Percentiles rank a stretch among this genome's conserved stretches.
Conservation (phyloP, 2,329 filamentous ascomycete species). For the Alternaria dauci region DNA sequence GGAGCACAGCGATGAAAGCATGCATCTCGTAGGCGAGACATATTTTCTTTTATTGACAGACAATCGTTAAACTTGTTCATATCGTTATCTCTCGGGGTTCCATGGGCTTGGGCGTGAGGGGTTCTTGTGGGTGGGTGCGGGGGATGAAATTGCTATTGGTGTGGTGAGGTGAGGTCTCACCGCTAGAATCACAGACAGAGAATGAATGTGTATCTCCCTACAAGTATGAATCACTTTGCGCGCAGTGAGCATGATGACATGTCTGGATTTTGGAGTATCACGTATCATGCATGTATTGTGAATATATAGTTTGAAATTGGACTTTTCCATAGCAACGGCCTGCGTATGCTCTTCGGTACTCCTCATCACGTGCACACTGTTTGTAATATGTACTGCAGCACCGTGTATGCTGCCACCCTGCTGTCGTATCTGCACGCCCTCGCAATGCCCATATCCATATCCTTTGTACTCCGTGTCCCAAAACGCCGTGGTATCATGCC, state of each 20-base stretch:
- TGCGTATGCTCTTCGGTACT: background rate
- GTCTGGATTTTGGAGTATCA: background rate
- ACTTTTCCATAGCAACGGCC: background rate
- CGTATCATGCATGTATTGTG: background rate
- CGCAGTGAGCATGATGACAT: background rate
- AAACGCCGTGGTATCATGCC: background rate
- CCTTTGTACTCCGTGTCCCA: background rate
- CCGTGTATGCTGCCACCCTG: no score
- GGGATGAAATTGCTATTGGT: constrained; percentile 6
- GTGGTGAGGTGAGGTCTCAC: background rate
- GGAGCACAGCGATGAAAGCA: constrained; percentile 6
- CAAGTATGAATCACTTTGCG: no score
- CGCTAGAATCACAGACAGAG: background rate
- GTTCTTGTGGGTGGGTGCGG: background rate
- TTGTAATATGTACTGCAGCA: no score
- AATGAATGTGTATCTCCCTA: background rate
- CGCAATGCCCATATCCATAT: no score
- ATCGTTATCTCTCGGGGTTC: background rate
- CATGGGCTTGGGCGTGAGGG: background rate
- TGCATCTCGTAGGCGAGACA: constrained; percentile 12
- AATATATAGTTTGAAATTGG: background rate
- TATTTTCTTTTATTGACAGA: constrained; percentile 5
- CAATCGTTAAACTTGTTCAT: constrained; percentile 14
- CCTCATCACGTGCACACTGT: background rate
- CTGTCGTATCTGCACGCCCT: no score